Base-by-base conservation (phyloP, 108 stramenopile genomes). In the Aurantiochytrium sp. region DNA sequence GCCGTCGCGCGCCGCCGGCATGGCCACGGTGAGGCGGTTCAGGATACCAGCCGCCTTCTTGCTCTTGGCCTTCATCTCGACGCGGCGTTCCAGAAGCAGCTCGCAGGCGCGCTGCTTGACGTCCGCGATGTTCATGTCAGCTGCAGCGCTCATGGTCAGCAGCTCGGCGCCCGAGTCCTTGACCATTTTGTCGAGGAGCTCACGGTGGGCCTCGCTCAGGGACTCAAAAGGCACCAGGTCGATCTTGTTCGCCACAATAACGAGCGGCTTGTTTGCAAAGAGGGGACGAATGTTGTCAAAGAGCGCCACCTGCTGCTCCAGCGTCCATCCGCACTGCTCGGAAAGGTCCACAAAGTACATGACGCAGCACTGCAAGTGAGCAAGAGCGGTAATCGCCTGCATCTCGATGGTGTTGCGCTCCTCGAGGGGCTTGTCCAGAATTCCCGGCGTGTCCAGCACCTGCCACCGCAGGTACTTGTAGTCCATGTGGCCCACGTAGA, bases 351-450 rank as follows among this genome's bases (percentile, higher is more conserved):
- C 93, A 92, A 99, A 98, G 93, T 97, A 99, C 90, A 99, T 92
- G 60, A 99, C 97, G 73, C 96, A 96, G 92, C 97, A 98, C 58
- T 96, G 97, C 91, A 99, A 96, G 89, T 99, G 99, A 19, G 99
- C 99, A 87, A 99, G 93, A 4, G 99, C 99, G 72, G 98, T 99
- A 60, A 99, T 97, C 69, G 99, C 97, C 93, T 99, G 99, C 99
- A 99, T 99, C 91, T 99, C 99, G 94, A 99, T 99, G 45, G 98
- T 98, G 92, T 99, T 99, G 35, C 98, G 92, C 90, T 98, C 96
- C 93, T 99, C 99, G 72, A 99, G 90, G 6, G 98, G 92, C 89
- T 98, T 96, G 91, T 99, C 99, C 88, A 99, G 91, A 72, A 99
- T 98, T 21, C 99, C 99, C 16, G 99, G 99, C 14, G 99, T 99